Conservation (phyloP, 345 rosid species). For the Eucalyptus marginata region DNA sequence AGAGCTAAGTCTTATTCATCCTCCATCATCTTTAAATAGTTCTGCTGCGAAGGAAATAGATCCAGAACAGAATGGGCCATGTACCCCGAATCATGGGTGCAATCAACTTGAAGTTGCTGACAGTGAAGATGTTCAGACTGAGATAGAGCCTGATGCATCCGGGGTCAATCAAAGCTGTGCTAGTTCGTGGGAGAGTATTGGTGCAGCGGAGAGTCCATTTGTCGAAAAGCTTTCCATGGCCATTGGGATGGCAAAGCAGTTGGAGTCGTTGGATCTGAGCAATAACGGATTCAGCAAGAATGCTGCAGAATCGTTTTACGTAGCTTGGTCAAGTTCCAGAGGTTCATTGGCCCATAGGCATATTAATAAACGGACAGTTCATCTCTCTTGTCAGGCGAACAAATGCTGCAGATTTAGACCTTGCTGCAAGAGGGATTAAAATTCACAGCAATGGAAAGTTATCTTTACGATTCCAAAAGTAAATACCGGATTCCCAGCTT, state of each 20-base stretch:
- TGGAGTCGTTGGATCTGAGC: conserved; percentile 63
- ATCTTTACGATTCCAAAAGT: background rate
- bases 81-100: conserved; percentile 21
- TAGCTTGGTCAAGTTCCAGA: conserved; percentile 52
- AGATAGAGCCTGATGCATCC: conserved; percentile 16
- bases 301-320: conserved; percentile 34
- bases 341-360: conserved; percentile 37
- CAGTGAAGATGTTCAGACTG: conserved; percentile 54
- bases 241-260: conserved; percentile 43
- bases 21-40: conserved; percentile 1
- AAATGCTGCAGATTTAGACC: conserved; percentile 51
- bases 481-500: background rate
- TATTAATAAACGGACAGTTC: conserved; percentile 39
- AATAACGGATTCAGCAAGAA: conserved; percentile 44
- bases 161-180: conserved; percentile 28
- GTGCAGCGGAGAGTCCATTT: conserved; percentile 16
- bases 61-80: conserved; percentile 6
- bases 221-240: conserved; percentile 46
- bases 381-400: conserved; percentile 38
- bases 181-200: conserved; percentile 31
- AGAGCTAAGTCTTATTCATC: background rate
- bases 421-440: conserved; percentile 69
- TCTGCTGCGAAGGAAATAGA: conserved; percentile 1
- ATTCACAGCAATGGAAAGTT: background rate
- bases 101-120: conserved; percentile 70